These are phyloP conservation scores for Aspergillus wentii DNA, from an alignment of 495 filamentous ascomycete genomes.

Conservation along the genomic window DNA sequence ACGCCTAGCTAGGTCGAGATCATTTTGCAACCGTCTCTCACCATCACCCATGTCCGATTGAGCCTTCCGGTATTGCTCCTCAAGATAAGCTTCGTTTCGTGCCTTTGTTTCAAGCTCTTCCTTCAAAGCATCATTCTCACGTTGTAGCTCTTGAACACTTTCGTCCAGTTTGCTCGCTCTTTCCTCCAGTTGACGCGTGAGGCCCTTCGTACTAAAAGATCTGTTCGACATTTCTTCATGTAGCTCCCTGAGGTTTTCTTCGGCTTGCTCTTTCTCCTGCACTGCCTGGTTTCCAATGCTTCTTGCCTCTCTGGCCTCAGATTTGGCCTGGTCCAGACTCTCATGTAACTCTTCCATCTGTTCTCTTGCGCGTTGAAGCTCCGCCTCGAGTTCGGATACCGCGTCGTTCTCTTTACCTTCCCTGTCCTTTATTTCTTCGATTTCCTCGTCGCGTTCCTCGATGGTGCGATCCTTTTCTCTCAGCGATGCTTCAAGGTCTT, in stretches of 20 bases:
- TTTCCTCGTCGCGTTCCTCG: conserved; percentile 61
- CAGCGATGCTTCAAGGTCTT: conserved; percentile 61
- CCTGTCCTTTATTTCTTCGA: conserved; percentile 55
- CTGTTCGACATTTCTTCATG: conserved; percentile 77
- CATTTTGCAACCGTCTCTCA: conserved; percentile 34
- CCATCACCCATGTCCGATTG: conserved; percentile 40
- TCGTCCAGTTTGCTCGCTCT: conserved; percentile 59
- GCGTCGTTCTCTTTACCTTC: conserved; percentile 47
- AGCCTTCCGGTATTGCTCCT: conserved; percentile 36
- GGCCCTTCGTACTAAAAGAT: conserved; percentile 70
- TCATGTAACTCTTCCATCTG: conserved; percentile 58
- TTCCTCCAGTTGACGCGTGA: conserved; percentile 71
- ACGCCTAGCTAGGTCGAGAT: conserved; percentile 33
- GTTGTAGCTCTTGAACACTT: conserved; percentile 55
- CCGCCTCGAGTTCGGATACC: conserved; percentile 45
- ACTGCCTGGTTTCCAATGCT: conserved; percentile 58
- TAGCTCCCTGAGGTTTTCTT: conserved; percentile 52
- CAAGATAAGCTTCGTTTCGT: conserved; percentile 27
- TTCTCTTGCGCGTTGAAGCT: conserved; percentile 51
- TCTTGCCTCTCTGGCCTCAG: conserved; percentile 52
- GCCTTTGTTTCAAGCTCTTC: conserved; percentile 48
- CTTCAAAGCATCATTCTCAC: conserved; percentile 49
- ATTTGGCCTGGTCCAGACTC: conserved; percentile 46
- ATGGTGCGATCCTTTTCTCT: conserved; percentile 61
- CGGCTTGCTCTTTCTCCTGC: conserved; percentile 49